Evolutionary conservation across 164 flowering plant genomes (phyloP), one percentile per base, ranked within the genome.

Genomic region (Aristolochia californica): DNA sequence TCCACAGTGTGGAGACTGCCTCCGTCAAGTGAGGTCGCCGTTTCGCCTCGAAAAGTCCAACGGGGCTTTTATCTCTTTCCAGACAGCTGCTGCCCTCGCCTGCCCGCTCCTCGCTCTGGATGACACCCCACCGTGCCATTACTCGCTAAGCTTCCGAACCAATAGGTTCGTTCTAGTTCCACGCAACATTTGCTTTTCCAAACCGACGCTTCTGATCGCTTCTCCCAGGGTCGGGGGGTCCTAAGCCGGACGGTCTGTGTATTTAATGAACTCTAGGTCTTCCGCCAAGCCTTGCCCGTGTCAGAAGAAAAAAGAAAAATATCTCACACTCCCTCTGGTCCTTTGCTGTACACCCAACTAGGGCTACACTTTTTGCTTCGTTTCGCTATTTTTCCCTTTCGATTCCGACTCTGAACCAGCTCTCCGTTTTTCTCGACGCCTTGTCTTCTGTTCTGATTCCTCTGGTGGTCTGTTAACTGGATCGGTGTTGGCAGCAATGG

Each of bases 41-140:
- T 64, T 51, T 51, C 44, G 21, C 49, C 56, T 64, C 56, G 67
- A 47, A 58, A 17, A 18, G 27, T 44, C 24, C 58, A 58, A 64
- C 59, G 48, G 38, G 23, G 17, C 28, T 16, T 45, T 56, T 57
- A 26, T 51, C 40, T 57, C 61, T 64, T 57, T 64, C 57, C 30
- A 40, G 43, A 16, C 59, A 55, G 26, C 59, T 57, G 67, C 61
- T 34, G 4, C 40, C 40, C 40, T 34, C 11, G 11, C 40, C 40
- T 2, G 40, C 40, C 40, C 40, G 40, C 5, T 9, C 4, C 40
- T 7, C 40, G 40, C 10, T 12, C 40, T 12, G 4, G 7, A 7
- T 34, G 10, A 9, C 40, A 34, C 40, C 40, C 10, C 40, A 34
- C 0, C 40, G 11, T 34, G 7, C 34, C 34, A 3, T 16, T 2